Percentiles rank a stretch among this genome's conserved stretches.
Evolutionary conservation across 495 filamentous ascomycete species (phyloP).

Genomic region (Lasiosphaeria miniovina): DNA sequence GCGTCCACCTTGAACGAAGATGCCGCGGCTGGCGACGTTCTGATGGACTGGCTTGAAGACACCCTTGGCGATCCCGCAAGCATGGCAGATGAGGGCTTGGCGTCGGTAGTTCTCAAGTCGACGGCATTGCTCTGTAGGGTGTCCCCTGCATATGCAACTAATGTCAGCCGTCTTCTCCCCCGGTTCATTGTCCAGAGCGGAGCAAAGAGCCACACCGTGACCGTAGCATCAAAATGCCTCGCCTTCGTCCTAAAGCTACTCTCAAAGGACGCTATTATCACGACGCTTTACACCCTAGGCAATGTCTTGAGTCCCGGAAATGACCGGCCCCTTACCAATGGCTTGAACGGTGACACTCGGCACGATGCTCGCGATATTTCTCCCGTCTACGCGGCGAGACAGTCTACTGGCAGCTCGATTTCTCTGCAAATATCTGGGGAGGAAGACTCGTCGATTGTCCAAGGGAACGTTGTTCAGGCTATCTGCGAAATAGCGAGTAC

Average conservation of each 20-base stretch:
- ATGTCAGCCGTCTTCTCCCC: constrained; percentile 76
- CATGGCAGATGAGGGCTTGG: constrained; percentile 73
- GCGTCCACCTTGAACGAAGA: constrained; percentile 77
- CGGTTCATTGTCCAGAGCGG: constrained; percentile 79
- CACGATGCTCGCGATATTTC: constrained; percentile 32
- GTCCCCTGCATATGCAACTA: constrained; percentile 67
- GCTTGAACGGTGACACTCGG: constrained; percentile 34
- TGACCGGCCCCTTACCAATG: constrained; percentile 41
- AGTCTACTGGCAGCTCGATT: constrained; percentile 69
- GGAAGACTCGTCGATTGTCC: constrained; percentile 68
- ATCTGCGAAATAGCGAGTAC: constrained; percentile 81
- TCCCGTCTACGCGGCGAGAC: constrained; percentile 50
- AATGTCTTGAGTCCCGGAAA: constrained; percentile 77
- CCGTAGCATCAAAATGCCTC: constrained; percentile 75
- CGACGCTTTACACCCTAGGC: constrained; percentile 88
- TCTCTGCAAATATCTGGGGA: constrained; percentile 69
- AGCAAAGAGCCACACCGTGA: constrained; percentile 60
- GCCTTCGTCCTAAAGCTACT: constrained; percentile 74
- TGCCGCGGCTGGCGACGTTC: constrained; percentile 71
- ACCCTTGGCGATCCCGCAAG: constrained; percentile 72
- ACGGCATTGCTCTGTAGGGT: constrained; percentile 76
- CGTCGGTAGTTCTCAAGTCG: constrained; percentile 71
- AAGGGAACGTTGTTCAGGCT: constrained; percentile 80
- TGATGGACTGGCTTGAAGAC: constrained; percentile 83
- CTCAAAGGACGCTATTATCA: constrained; percentile 90